phyloP scores from a whole-genome alignment of 495 filamentous ascomycete genomes.

The Neurospora africana region DNA sequence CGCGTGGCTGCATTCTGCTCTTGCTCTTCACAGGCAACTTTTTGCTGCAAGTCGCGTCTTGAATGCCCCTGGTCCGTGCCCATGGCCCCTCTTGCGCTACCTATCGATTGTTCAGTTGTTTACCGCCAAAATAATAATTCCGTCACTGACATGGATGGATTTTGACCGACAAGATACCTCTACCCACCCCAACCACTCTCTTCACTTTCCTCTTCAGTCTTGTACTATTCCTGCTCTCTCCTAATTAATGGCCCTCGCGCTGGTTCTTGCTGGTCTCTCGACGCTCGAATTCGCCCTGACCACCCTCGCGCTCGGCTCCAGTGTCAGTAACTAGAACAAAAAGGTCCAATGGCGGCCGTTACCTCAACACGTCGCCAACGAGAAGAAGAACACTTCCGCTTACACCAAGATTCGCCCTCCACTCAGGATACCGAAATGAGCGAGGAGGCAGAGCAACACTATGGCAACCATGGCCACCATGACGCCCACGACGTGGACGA shows the following conservation, averaged over 20 bases:
- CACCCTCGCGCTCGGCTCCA: neutral
- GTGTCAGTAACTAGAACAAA: neutral
- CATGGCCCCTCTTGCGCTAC: neutral
- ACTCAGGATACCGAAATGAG: conserved; percentile 26
- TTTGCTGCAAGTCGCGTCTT: neutral
- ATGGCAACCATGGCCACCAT: neutral
- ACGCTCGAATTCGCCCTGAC: neutral
- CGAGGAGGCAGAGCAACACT: conserved; percentile 18
- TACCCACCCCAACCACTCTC: neutral
- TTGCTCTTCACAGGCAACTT: neutral
- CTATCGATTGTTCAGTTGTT: neutral
- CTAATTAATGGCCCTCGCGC: neutral
- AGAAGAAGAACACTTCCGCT: conserved; percentile 26
- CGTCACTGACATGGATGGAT: neutral
- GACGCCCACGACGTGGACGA: conserved; percentile 5
- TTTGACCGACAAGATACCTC: neutral
- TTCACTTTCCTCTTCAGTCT: neutral
- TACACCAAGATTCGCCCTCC: conserved; percentile 29
- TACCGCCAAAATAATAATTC: conserved; percentile 5
- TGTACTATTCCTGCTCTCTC: neutral
- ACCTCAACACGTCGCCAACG: conserved; percentile 10
- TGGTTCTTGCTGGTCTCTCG: neutral
- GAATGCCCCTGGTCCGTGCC: neutral
- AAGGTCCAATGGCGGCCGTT: conserved; percentile 15
- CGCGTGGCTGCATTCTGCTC: neutral